Conservation (phyloP, 2,329 filamentous ascomycete species). For the Capronia epimyces region DNA sequence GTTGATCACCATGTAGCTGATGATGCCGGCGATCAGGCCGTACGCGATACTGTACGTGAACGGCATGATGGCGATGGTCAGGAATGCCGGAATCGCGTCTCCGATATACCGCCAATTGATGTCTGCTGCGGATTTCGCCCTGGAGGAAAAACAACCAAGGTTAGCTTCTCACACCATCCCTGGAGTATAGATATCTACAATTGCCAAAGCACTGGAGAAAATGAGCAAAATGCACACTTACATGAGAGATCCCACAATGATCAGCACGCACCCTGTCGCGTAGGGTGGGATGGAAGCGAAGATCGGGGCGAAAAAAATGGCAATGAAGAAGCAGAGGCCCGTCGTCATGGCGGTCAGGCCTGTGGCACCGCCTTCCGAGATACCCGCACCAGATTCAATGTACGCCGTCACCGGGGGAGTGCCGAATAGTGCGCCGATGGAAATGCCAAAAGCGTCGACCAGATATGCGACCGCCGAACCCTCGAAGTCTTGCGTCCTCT, state of each 20-base stretch:
- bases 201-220: too few species aligned
- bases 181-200: background rate
- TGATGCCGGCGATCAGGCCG: constrained; percentile 74
- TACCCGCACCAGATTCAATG: constrained; percentile 83
- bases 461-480: constrained; percentile 77
- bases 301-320: constrained; percentile 83
- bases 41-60: constrained; percentile 87
- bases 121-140: constrained; percentile 52
- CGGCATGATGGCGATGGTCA: constrained; percentile 79
- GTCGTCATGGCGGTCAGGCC: constrained; percentile 75
- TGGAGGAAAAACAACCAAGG: constrained; percentile 1
- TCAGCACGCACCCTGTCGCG: constrained; percentile 82
- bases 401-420: constrained; percentile 78
- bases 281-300: constrained; percentile 85
- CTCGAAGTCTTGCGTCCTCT: constrained; percentile 79
- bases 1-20: constrained; percentile 73
- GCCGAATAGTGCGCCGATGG: constrained; percentile 72
- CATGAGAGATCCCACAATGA: constrained; percentile 88
- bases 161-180: too few species aligned
- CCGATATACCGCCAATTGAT: constrained; percentile 88
- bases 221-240: too few species aligned
- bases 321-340: constrained; percentile 78
- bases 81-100: constrained; percentile 76
- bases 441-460: constrained; percentile 74
- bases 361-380: constrained; percentile 79